Conservation (phyloP, 2,329 filamentous ascomycete species). For the Kalmusia sp. region DNA sequence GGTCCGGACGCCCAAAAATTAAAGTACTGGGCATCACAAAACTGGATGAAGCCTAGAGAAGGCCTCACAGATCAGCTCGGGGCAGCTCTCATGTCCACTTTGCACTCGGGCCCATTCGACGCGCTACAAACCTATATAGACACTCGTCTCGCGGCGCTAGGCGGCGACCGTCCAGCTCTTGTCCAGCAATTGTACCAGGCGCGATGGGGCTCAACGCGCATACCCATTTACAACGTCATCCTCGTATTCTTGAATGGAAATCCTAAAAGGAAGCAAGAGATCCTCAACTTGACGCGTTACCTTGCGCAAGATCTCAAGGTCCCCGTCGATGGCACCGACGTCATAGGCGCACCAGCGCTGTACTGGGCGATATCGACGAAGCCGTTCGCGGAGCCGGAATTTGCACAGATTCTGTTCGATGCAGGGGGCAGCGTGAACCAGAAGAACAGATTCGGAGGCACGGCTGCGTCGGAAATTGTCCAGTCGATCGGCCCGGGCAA, state of each 20-base stretch:
- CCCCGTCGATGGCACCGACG: slow-evolving; percentile 20
- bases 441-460: slow-evolving; percentile 17
- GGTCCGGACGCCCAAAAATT: too few species aligned
- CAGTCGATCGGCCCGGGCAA: slow-evolving; percentile 15
- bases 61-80: slow-evolving; percentile 21
- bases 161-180: slow-evolving; percentile 2
- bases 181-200: slow-evolving; percentile 15
- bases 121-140: slow-evolving; percentile 11
- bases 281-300: slow-evolving; percentile 16
- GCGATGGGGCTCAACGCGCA: slow-evolving; percentile 21
- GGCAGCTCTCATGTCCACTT: slow-evolving; percentile 8
- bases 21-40: too few species aligned
- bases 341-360: slow-evolving; percentile 19
- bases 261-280: slow-evolving; percentile 6
- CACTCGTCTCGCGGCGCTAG: slow-evolving; percentile 10
- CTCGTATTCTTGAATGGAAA: slow-evolving; percentile 13
- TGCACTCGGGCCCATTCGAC: not conserved
- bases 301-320: slow-evolving; percentile 14
- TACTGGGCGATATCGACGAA: slow-evolving; percentile 23
- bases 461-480: slow-evolving; percentile 19
- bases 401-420: slow-evolving; percentile 24
- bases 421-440: slow-evolving; percentile 21
- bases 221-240: slow-evolving; percentile 20
- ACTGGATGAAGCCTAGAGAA: too few species aligned
- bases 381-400: slow-evolving; percentile 18